These are phyloP conservation scores for Ganoderma resinaceum DNA, from an alignment of 1,284 basidiomycete species.

Conservation along the genomic window DNA sequence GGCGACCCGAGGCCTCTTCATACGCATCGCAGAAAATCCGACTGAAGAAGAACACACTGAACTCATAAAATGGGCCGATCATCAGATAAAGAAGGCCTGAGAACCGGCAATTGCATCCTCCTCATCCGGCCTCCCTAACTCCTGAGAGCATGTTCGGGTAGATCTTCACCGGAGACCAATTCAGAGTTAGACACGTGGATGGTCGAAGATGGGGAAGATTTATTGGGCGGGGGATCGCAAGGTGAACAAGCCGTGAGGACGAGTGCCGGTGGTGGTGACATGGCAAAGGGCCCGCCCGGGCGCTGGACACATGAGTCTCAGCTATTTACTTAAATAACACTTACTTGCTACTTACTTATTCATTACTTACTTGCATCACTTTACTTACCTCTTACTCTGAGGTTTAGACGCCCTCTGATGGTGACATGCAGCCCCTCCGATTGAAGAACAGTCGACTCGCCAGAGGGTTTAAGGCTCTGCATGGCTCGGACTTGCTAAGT, in stretches of 20 bases:
- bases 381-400: no score
- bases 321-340: no score
- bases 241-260: not conserved
- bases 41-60: not conserved
- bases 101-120: not conserved
- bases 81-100: not conserved
- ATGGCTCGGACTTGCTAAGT: no score
- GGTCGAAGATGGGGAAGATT: not conserved
- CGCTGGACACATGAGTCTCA: no score
- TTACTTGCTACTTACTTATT: no score
- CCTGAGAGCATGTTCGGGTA: not conserved
- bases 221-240: not conserved
- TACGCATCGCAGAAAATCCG: not conserved
- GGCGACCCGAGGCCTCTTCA: not conserved
- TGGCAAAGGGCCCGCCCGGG: not conserved
- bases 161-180: not conserved
- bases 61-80: not conserved
- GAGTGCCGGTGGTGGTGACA: not conserved
- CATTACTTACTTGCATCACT: no score
- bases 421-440: no score
- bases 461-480: no score
- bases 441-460: no score
- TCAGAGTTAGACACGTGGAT: not conserved
- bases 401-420: no score
- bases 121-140: not conserved